Evolutionary conservation across 2,329 filamentous ascomycete species (phyloP), one percentile per base, ranked within the genome.

Genomic region (Sarocladiaceae sp.): DNA sequence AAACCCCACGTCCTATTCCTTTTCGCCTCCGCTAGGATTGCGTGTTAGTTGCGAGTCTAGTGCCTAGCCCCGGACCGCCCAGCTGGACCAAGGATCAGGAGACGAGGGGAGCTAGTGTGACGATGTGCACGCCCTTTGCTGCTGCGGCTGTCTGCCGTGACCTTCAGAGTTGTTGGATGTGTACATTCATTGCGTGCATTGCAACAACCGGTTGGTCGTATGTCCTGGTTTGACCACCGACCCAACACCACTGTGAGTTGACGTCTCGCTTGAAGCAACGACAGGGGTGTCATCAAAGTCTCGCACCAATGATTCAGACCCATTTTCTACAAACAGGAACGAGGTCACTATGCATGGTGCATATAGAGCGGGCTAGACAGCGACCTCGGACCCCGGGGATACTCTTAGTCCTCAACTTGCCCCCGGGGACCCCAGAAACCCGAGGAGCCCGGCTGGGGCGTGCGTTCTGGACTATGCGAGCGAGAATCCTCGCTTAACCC

Each of bases 401-500:
- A 6, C 7, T 19, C 19, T 13, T 35, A 35, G 33, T 19, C 6
- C 21, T n/a, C 34, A 10, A 16, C 19, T 39, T 26, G 9, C 34
- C 34, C 34, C 34, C 19, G 34, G 34, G 19, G 19, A 24, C 34
- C 34, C 34, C 34, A 39, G 34, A 24, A 24, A 39, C 12, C 21
- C 34, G 19, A 39, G n/a, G 20, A 26, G 21, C 26, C 33, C 16
- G 15, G 33, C 7, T 19, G 34, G 34, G 34, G 34, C 34, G 34
- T 39, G 34, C 34, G n/a, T n/a, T n/a, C n/a, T n/a, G n/a, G n/a
- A n/a, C n/a, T n/a, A n/a, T n/a, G n/a, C n/a, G n/a, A n/a, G n/a
- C n/a, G 9, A 6, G 31, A 9, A 33, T 33, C 31, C 31, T 33
- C 11, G 16, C 31, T 11, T 33, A 10, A 15, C 6, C 33, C 11